Base-by-base conservation (phyloP, 1,284 basidiomycete genomes). In the Austroboletus rostrupii region DNA sequence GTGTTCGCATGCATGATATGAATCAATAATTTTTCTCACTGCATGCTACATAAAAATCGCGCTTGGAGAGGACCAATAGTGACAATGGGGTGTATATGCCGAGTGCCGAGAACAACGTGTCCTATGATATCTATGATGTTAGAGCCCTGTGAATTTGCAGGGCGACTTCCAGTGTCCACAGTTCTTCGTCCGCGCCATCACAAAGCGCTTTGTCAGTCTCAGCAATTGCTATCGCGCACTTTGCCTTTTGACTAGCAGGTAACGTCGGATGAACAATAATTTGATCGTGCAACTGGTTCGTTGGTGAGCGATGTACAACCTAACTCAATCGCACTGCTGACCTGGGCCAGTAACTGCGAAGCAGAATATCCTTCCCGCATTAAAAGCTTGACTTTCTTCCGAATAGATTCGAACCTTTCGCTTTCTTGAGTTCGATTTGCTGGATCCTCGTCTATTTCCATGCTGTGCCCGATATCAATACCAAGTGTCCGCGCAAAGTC, bases 181-280 rank as follows among this genome's bases (percentile, higher is more conserved):
- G 73, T 69, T 97, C 94, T 69, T 99, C 97, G 61, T 99, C 96
- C n/a, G 92, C 95, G 2, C 97, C 97, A 61, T 99, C 96, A 56
- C 90, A 92, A 39, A 99, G 73, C 0, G 91, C 92, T 69, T 99
- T 98, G 74, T 99, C 97, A 35, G 92, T 92, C 67, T 96, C 92
- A 4, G 94, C 96, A 55, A 99, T 87, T 9, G 85, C 83, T 17
- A 98, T 72, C 1, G 90, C 91, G 55, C 90, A 90, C 28, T 75
- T 74, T 1, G 92, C 81, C 69, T 99, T 99, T 57, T 91, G 86
- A 37, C 83, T 79, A 13, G 90, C 85, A 33, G 83, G 81, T 51
- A 99, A 71, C 0, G 85, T 83, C 1, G 90, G 87, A 65, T 98
- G 87, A 7, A 82, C 75, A 42, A 97, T 81, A 49, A 98, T 76